Evolutionary conservation across 164 flowering plant species (phyloP), one percentile per base, ranked within the genome.

Genomic region (Berberis vulgaris): DNA sequence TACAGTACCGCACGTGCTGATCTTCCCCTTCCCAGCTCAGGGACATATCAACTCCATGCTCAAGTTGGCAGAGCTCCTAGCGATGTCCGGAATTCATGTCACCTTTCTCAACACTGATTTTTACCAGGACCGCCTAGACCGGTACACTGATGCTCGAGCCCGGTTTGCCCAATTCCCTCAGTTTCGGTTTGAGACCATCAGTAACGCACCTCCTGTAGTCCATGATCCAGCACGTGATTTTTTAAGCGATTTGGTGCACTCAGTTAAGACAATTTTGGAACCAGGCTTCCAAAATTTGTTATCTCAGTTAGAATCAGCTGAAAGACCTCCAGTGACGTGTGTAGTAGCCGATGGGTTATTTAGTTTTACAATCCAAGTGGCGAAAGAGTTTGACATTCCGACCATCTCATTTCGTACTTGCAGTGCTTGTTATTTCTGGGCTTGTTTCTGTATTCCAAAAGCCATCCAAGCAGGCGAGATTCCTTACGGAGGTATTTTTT

Each of bases 1-100:
- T 5, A 7, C 44, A 6, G 42, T 41, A 10, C 78, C 84, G 1
- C 82, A 77, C 41, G 77, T 79, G 0, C 67, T 81, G 3, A 47
- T 79, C 49, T 71, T 79, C 3, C 82, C 81, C 5, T 70, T 73
- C 49, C 80, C 80, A 0, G 75, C 73, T 6, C 81, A 78, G 49
- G 81, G 83, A 56, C 78, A 80, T 71, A 60, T 78, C 65, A 81
- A 77, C 63, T 70, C 74, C 66, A 81, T 81, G 84, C 73, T 81
- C 57, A 73, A 71, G 39, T 55, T 81, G 45, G 80, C 82, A 7
- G 69, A 74, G 73, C 80, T 78, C 44, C 73, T 81, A 41, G 65
- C 65, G 66, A 43, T 49, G 7, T 57, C 77, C 43, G 71, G 71
- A 52, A 50, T 78, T 63, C 62, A 66, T 45, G 61, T 78, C 62